Conservation (phyloP, 176 grass and related monocot genomes). For the Carex pumila region DNA sequence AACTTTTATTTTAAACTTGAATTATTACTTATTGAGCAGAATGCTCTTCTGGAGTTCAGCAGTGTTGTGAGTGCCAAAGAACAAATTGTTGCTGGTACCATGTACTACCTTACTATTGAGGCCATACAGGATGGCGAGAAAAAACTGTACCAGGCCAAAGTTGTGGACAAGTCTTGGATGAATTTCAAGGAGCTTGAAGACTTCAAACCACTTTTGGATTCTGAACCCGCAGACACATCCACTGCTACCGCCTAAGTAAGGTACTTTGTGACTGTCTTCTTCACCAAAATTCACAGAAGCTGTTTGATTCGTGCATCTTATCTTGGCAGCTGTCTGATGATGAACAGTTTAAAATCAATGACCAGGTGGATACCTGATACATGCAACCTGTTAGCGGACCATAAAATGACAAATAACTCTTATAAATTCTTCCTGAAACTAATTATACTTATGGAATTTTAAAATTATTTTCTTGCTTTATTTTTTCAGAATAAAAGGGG, state of each 20-base stretch:
- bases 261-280: background rate
- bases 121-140: slow-evolving; percentile 10
- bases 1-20: background rate
- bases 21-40: slow-evolving; percentile 2
- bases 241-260: background rate
- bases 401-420: background rate
- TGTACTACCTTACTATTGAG: slow-evolving; percentile 29
- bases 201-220: slow-evolving; percentile 6
- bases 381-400: background rate
- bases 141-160: slow-evolving; percentile 25
- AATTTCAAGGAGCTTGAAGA: slow-evolving; percentile 25
- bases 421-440: background rate
- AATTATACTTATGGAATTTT: background rate
- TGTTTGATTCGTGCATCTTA: too few relatives aligned
- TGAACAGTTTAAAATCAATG: background rate
- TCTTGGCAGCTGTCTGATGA: too few relatives aligned
- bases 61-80: slow-evolving; percentile 22
- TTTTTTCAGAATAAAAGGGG: background rate
- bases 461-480: background rate
- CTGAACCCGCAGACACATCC: background rate
- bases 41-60: slow-evolving; percentile 21
- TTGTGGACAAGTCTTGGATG: slow-evolving; percentile 31
- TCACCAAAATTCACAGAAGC: too few relatives aligned
- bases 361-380: too few relatives aligned
- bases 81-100: slow-evolving; percentile 24